Percentiles rank a stretch among this genome's conserved stretches.
These are phyloP conservation scores for Cubamyces lactineus DNA, from an alignment of 768 basidiomycete species.

Conservation along the genomic window DNA sequence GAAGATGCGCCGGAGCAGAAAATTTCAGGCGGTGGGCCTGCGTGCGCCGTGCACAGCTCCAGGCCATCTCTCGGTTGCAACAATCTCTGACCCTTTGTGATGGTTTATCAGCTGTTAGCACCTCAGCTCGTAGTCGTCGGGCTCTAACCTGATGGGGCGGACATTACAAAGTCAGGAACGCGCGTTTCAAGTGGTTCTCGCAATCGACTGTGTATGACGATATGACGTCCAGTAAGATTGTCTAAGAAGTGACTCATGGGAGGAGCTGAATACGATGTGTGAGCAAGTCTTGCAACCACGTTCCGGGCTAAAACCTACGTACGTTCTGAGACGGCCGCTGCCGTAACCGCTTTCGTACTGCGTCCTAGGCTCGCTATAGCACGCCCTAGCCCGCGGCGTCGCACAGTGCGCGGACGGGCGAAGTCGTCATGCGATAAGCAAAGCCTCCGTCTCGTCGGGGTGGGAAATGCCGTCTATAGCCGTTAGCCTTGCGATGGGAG, in stretches of 20 bases:
- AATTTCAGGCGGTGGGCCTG: not conserved
- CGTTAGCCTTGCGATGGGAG: slow-evolving; percentile 2
- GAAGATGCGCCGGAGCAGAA: slow-evolving; percentile 2
- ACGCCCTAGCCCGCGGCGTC: no score
- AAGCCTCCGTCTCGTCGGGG: slow-evolving; percentile 16
- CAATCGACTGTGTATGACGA: not conserved
- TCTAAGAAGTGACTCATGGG: no score
- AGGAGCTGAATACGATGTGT: not conserved
- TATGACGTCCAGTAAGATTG: not conserved
- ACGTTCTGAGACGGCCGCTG: not conserved
- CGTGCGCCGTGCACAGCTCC: not conserved
- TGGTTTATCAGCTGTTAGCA: slow-evolving; percentile 5
- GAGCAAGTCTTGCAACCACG: not conserved
- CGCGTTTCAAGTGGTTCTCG: no score
- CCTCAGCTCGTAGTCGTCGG: not conserved
- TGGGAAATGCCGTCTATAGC: slow-evolving; percentile 12
- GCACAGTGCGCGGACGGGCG: not conserved
- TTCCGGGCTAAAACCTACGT: slow-evolving; percentile 10
- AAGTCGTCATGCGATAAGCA: slow-evolving; percentile 15
- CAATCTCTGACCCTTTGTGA: not conserved
- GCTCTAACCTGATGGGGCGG: not conserved
- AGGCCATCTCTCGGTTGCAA: not conserved
- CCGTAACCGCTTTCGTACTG: not conserved
- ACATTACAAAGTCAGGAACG: not conserved
- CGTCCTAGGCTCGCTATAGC: no score